Evolutionary conservation across 192 early-diverging fungal genomes (phyloP), one percentile per base, ranked within the genome.

Genomic region (Coemansia sp.): DNA sequence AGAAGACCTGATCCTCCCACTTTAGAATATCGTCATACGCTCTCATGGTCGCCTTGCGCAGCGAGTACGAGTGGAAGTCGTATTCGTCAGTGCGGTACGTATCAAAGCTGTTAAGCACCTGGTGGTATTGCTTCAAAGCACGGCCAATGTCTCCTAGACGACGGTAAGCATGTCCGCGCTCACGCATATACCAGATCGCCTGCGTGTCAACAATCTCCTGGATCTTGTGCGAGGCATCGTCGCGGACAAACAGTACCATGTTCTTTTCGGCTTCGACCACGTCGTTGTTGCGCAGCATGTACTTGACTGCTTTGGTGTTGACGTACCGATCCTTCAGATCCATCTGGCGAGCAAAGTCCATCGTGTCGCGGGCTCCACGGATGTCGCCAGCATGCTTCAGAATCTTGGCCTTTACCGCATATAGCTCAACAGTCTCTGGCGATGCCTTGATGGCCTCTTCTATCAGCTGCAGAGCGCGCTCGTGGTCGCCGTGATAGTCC

Each of bases 271-370:
- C 97, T 67, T 93, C 90, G 5, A 80, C 87, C n/a, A 92, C 72
- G 33, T 92, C 77, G 69, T 90, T 85, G 55, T 89, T 86, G 60
- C 93, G 87, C 33, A 97, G 82, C 91, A 94, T 92, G 77, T 99
- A 99, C 74, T 97, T 97, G 14, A 90, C 87, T 63, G 90, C 90
- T 73, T 96, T 96, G 16, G 93, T 86, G 81, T 97, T 99, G 83
- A 97, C 87, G 64, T 91, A 97, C 17, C 97, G 87, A 82, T 99
- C 97, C 75, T 94, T 92, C 59, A 96, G 76, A 77, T 99, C 97
- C 65, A 93, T 68, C 63, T 93, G 87, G 18, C 97, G 88, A 16
- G 87, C 94, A 68, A 90, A 86, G 68, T 96, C 91, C 90, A 97
- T 90, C 0, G 85, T 85, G 7, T 90, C 73, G 74, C 85, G 86